Base-by-base conservation (phyloP, 2,329 filamentous ascomycete genomes). In the Pyrenophora graminea region DNA sequence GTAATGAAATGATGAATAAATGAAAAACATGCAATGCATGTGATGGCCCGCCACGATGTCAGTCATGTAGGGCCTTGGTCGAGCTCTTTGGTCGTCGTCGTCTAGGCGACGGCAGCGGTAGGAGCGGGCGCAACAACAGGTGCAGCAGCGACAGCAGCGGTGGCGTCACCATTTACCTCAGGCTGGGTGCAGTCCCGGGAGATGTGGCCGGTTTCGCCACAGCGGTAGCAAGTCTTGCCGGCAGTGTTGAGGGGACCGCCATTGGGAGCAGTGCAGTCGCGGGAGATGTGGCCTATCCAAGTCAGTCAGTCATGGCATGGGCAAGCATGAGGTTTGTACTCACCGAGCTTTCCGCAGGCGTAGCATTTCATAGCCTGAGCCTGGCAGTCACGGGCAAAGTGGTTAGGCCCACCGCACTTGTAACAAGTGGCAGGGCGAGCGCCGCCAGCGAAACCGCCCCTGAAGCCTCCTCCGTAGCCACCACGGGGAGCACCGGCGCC, bases 281-380 rank as follows among this genome's bases (percentile, higher is more conserved):
- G 84, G 51, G 90, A 95, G 76, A 96, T 96, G 79, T 96, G 91
- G 44, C 91, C 91, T 60, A 25, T 19, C 9, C 36, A 39, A 12
- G 58, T 63, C 47, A 59, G 46, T 4, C 3, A 5, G 46, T 4
- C 3, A 5, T 15, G n/a, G 19, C 30, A 15, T 2, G 10, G 3
- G 8, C 6, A 6, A 32, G 13, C 2, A 9, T 10, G 15, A 31
- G 9, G 4, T 30, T 4, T 21, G 12, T 31, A 57, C 58, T 48
- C 37, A 66, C 64, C 67, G 48, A 96, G 85, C 81, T 96, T 96
- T 74, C 92, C 92, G 73, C 92, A 97, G 62, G 92, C 92, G 71
- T 96, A 97, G 83, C 92, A 97, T 81, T 97, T 97, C 91, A 96
- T 96, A 58, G 91, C 90, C 77, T 96, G 91, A 64, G 94, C 92